Base-by-base conservation (phyloP, 352 stramenopile species). In the Nannochloropsis limnetica region DNA sequence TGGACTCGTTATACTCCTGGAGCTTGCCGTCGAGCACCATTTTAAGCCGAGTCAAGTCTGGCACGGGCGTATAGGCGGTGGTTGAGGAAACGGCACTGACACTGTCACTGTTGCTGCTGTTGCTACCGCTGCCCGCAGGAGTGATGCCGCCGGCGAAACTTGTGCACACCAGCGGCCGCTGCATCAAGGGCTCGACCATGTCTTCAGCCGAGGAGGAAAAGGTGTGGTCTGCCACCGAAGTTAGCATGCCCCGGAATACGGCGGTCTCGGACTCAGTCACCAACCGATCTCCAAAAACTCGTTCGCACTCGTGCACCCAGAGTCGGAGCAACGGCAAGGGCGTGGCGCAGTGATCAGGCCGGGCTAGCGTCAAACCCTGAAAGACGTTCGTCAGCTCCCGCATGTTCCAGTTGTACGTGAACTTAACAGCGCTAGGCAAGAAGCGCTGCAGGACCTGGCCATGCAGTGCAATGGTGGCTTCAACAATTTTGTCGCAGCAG, bases 361-460 rank as follows among this genome's bases (percentile, higher is more conserved):
- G 96, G 6, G 93, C 93, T 1, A 93, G 90, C 23, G 79, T 44
- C 83, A 97, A 86, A 1, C 93, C 93, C 87, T 98, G 95, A 85
- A 98, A 97, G 79, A 98, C 94, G 81, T 98, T 98, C 3, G 91
- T 95, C 2, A 99, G 88, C 83, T 98, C 94, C 17, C 95, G 92
- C 93, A 95, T 98, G 87, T 98, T 98, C 94, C 95, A 98, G 85
- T 98, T 98, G 89, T 98, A 98, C 83, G 97, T 96, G 85, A 98
- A 98, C 85, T 97, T 96, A n/a, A 96, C 93, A 61, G 94, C 94
- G 49, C 92, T 97, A 1, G 94, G 95, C 3, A 98, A 86, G 87
- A 98, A 98, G 68, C 94, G 93, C 45, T 93, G 90, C 37, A 91
- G 91, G 83, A 98, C 96, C 74, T 95, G 91, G 83, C 96, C 87